Evolutionary conservation across 176 grass and related monocot genomes (phyloP), one percentile per base, ranked within the genome.

Genomic region (Carex kokanica): DNA sequence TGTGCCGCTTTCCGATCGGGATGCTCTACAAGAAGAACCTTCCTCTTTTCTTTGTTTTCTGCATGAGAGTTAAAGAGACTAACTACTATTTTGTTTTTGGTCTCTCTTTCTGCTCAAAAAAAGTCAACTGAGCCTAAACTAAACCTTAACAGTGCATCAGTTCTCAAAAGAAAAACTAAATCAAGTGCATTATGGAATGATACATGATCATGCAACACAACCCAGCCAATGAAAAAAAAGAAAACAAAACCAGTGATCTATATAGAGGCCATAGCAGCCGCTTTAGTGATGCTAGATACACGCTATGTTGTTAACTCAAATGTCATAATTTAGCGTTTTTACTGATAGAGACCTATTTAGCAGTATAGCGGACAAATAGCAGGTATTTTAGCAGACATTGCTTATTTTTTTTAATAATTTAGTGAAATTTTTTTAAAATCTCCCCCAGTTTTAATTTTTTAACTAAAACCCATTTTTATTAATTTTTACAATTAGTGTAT

Each of bases 11-110:
- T 94, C 70, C 88, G 88, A 88, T 92, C 86, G 29, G 86, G 89
- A 59, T 91, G 89, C 80, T 99, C 96, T 59, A 99, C 93, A 72
- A 99, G 89, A 81, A 86, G 81, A 90, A 93, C 86, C 85, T 99
- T 95, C 75, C 96, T 93, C 65, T 83, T 87, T 82, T 93, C 85
- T 92, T 93, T 99, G 77, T 89, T 87, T 87, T 90, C 96, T 99
- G 91, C 55, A 77, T 25, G 84, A 77, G 78, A 86, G 87, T 29
- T 97, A 97, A 97, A 92, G 94, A 97, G 25, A 68, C 81, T 6
- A 71, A 31, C 24, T 31, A 31, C 47, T 54, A 49, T 8, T 29
- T 9, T 55, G 25, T 25, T 1, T 13, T 2, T 43, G 1, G 61
- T 67, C 27, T 36, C 32, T 21, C n/a, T 77, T 17, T 55, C 20